Conservation (phyloP, 805 yeast genomes). For the Saccharomycopsis guyanensis region DNA sequence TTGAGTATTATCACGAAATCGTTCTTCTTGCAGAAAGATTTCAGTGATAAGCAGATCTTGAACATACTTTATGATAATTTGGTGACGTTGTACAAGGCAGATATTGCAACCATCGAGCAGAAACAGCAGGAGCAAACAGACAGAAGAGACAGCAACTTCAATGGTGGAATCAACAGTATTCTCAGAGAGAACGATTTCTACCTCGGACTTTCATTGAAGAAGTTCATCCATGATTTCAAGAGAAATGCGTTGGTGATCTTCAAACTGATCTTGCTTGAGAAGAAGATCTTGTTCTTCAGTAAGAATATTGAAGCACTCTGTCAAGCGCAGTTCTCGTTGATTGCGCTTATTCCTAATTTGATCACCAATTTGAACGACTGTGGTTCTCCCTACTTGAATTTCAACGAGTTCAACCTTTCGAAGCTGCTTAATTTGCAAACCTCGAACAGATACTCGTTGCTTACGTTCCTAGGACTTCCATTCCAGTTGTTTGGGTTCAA, state of each 20-base stretch:
- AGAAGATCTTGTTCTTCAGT: constrained; percentile 66
- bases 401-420: constrained; percentile 41
- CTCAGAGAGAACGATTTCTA: constrained; percentile 52
- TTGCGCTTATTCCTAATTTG: constrained; percentile 77
- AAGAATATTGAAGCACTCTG: constrained; percentile 75
- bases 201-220: constrained; percentile 67
- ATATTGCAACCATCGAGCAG: constrained; percentile 25
- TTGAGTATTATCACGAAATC: constrained; percentile 82
- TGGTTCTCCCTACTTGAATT: constrained; percentile 67
- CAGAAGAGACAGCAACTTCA: background rate
- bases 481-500: constrained; percentile 78
- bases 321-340: constrained; percentile 72
- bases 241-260: constrained; percentile 55
- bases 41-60: constrained; percentile 61
- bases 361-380: constrained; percentile 64
- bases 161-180: constrained; percentile 22
- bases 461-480: constrained; percentile 82
- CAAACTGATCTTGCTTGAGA: constrained; percentile 73
- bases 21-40: constrained; percentile 74
- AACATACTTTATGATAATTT: constrained; percentile 64
- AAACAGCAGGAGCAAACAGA: background rate
- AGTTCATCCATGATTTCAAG: constrained; percentile 51
- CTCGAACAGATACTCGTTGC: constrained; percentile 68
- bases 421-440: constrained; percentile 65
- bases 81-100: constrained; percentile 33